Base-by-base conservation (phyloP, 1,284 basidiomycete genomes). In the Sanghuangporus sanghuang region DNA sequence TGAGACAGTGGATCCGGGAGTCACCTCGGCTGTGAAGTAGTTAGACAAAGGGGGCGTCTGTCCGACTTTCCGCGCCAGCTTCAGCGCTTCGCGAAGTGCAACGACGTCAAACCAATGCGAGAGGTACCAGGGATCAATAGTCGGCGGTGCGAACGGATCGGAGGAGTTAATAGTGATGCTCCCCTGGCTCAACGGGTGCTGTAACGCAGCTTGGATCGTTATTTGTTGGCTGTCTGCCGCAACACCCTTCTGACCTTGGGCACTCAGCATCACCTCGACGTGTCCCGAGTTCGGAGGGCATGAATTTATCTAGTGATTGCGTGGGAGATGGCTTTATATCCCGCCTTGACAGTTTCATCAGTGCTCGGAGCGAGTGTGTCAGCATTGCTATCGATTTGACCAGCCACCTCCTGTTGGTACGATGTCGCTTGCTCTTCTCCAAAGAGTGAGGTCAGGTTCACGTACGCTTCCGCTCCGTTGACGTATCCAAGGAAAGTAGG, bases 391-490 rank as follows among this genome's bases (percentile, higher is more conserved):
- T 71, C 70, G 39, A 81, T 68, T 54, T 74, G 73, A 50, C 64
- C 68, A 1, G 74, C 63, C 64, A 81, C 73, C 56, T 76, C 70
- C 54, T 71, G 70, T 55, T 73, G 69, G 66, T 78, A 76, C 38
- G 74, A 69, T 8, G 69, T 55, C 9, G 70, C 71, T 36, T 69
- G 66, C 63, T 70, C 50, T 69, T 69, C 68, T 32, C 82, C 81
- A 48, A 86, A 73, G 23, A 86, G 75, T 32, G 76, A 75, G 16
- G 79, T 77, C 40, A 82, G 73, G 71, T 87, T 86, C 67, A 86
- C 79, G 72, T 89, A 91, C 4, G 84, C 85, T 6, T 85, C 83
- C 7, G 84, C 83, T 0, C 84, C 82, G 77, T 90, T 90, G 74
- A 89, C 79, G 71, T 82, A 85, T 2, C 86, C 87, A 27, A 85